A percentile compares a stretch with the other conserved stretches of the same genome.
Evolutionary conservation across 371 early-diverging fungal genomes (phyloP).

Genomic region (Saksenaea vasiformis): DNA sequence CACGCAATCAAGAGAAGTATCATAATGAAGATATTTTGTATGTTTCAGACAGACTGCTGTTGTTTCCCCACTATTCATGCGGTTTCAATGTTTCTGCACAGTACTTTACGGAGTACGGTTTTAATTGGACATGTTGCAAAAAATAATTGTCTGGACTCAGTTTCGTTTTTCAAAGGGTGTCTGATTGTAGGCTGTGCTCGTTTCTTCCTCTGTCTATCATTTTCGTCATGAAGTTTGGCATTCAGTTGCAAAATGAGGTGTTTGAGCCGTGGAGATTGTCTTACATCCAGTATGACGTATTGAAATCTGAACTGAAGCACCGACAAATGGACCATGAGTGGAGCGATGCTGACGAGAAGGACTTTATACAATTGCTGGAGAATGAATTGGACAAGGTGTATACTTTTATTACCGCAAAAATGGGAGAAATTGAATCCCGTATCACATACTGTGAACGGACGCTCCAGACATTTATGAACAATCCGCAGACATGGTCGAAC

Average conservation of each 20-base stretch:
- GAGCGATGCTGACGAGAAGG: slow-evolving; percentile 69
- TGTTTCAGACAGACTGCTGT: no score
- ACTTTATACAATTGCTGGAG: slow-evolving; percentile 69
- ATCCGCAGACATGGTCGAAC: background rate
- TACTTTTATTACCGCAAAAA: slow-evolving; percentile 78
- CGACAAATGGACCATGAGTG: slow-evolving; percentile 46
- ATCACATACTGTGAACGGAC: slow-evolving; percentile 72
- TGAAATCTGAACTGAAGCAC: slow-evolving; percentile 35
- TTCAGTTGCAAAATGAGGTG: slow-evolving; percentile 29
- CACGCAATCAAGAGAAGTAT: no score
- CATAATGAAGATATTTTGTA: no score
- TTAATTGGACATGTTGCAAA: background rate
- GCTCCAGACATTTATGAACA: slow-evolving; percentile 33
- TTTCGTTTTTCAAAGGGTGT: no score
- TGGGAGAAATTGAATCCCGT: slow-evolving; percentile 69
- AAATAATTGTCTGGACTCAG: no score
- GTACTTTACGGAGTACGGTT: background rate
- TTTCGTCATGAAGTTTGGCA: slow-evolving; percentile 3
- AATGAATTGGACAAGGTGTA: slow-evolving; percentile 88
- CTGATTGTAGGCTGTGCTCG: background rate
- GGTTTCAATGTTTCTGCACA: background rate
- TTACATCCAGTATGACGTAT: slow-evolving; percentile 39
- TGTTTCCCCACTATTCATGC: background rate
- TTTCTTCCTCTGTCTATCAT: background rate
- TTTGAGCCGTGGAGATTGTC: slow-evolving; percentile 47